phyloP scores from a whole-genome alignment of 75 land plant species.

The Sequoia sempervirens region DNA sequence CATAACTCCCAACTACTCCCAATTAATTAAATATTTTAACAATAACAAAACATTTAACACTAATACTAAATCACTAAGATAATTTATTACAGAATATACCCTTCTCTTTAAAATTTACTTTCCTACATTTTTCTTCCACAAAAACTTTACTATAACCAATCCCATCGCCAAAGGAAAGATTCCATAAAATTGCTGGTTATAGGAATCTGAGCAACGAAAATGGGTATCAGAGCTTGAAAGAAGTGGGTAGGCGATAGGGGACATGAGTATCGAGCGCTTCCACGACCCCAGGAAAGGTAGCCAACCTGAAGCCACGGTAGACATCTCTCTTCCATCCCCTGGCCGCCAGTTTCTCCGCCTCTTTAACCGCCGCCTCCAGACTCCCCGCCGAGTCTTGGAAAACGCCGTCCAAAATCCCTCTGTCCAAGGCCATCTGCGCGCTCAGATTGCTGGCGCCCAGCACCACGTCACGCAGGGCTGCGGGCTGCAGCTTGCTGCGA shows the following conservation, averaged over 20 bases:
- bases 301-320: slow-evolving; percentile 16
- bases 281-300: slow-evolving; percentile 19
- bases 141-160: no score
- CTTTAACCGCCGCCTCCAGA: slow-evolving; percentile 24
- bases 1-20: no score
- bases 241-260: not conserved
- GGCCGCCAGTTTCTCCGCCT: slow-evolving; percentile 23
- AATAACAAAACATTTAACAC: no score
- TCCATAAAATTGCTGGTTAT: not conserved
- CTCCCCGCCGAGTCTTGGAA: slow-evolving; percentile 14
- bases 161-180: not conserved
- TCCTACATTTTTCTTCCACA: no score
- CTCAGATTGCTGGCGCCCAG: slow-evolving; percentile 22
- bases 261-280: slow-evolving; percentile 9
- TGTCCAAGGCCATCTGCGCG: slow-evolving; percentile 8
- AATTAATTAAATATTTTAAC: no score
- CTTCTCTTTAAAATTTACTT: no score
- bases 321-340: slow-evolving; percentile 25
- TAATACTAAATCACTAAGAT: no score
- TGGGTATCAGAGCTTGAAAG: not conserved
- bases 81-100: no score
- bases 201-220: not conserved
- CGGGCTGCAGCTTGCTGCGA: slow-evolving; percentile 23
- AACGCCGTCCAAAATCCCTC: slow-evolving; percentile 24
- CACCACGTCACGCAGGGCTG: slow-evolving; percentile 22